Evolutionary conservation across 148 eudicot species (phyloP), one percentile per base, ranked within the genome.

Genomic region (Hydrangea macrophylla): DNA sequence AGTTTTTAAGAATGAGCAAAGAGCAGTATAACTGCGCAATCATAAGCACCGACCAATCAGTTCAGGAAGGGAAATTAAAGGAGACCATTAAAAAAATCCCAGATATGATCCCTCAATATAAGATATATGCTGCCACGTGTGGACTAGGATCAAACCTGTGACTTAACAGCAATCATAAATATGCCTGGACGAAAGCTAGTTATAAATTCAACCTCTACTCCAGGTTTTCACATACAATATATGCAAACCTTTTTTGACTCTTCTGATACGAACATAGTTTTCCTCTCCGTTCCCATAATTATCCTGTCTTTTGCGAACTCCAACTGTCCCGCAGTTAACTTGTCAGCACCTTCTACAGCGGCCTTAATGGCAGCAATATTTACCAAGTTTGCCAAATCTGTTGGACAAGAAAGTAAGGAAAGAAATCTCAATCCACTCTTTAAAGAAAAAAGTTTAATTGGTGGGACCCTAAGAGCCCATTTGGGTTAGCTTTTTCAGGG

Each of bases 291-390:
- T 25, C 97, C 99, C 99, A 94, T 94, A 30, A 94, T 81, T 72
- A 94, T 94, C 69, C 99, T 83, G 82, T 94, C 99, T 72, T 94
- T 91, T 24, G 97, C 99, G 61, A 87, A 94, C 71, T 94, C 99
- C 82, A 91, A 69, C 62, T 91, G 97, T 40, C 83, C 71, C 26
- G 93, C 74, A 17, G 74, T 85, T 77, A 94, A 72, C 58, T 84
- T 83, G 71, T 94, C 99, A 28, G 90, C 89, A 15, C 99, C 99
- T 78, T 90, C 99, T 54, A 94, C 93, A 45, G 99, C 97, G 51
- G 97, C 99, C 79, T 87, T 94, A 53, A 94, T 89, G 79, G 99
- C 99, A 59, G 97, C 99, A 73, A 94, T 84, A 64, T 94, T 94
- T 45, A 94, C 99, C 86, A 94, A 77, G 73, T 94, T 94, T 26